phyloP scores from a whole-genome alignment of 306 rosid genomes.

The Alnus glutinosa region DNA sequence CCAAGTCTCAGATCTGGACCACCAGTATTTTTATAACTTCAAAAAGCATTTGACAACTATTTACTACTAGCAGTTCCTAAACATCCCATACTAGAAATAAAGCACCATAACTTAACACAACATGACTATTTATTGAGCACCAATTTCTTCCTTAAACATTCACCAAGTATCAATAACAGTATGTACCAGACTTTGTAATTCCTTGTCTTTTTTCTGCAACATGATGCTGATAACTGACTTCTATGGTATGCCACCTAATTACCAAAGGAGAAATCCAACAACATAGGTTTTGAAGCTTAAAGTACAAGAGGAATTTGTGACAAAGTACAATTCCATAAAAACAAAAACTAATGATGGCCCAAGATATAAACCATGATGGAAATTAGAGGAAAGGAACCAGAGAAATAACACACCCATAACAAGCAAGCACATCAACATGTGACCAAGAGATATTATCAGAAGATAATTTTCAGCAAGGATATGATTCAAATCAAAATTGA shows the following conservation, averaged over 20 bases:
- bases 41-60: background rate
- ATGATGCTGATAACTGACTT: background rate
- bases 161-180: background rate
- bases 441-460: background rate
- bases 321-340: too few relatives aligned
- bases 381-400: background rate
- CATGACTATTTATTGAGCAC: background rate
- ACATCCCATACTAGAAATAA: background rate
- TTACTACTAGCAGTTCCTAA: background rate
- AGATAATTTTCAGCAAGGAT: background rate
- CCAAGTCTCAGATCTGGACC: conserved; percentile 15
- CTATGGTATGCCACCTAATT: background rate
- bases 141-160: conserved; percentile 3
- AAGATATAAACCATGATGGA: background rate
- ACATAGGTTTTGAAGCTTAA: background rate
- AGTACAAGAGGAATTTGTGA: background rate
- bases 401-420: background rate
- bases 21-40: conserved; percentile 7
- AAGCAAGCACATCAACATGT: background rate
- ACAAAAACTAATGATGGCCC: background rate
- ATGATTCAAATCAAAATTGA: background rate
- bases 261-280: background rate
- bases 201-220: background rate
- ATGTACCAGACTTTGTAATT: background rate
- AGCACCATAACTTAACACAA: background rate